These are phyloP conservation scores for Crucihimalaya himalaica DNA, from an alignment of 345 rosid species.

Conservation along the genomic window DNA sequence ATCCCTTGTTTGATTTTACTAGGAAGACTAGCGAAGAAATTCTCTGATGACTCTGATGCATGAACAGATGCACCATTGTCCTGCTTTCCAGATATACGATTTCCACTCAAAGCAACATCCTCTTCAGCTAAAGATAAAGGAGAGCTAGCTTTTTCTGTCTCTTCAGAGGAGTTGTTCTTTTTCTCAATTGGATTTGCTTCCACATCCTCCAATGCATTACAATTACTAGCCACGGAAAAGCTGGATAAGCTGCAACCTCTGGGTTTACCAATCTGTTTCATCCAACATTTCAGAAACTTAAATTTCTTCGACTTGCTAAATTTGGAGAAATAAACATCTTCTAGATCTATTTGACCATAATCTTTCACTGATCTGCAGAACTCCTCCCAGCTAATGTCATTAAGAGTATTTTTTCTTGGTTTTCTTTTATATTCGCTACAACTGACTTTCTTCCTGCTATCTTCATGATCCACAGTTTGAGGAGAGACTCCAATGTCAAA, in stretches of 20 bases:
- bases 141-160: constrained; percentile 52
- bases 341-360: constrained; percentile 55
- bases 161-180: constrained; percentile 45
- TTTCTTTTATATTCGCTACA: constrained; percentile 41
- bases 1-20: constrained; percentile 70
- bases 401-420: constrained; percentile 43
- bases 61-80: constrained; percentile 52
- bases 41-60: constrained; percentile 53
- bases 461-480: constrained; percentile 29
- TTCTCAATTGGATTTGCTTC: constrained; percentile 45
- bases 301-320: constrained; percentile 64
- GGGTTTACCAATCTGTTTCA: constrained; percentile 68
- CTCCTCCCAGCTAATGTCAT: constrained; percentile 57
- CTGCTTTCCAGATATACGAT: constrained; percentile 48
- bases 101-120: constrained; percentile 61
- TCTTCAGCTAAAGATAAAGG: constrained; percentile 59
- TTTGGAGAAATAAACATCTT: constrained; percentile 58
- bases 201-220: constrained; percentile 38
- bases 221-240: constrained; percentile 33
- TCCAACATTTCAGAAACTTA: constrained; percentile 92
- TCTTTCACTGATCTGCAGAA: constrained; percentile 59
- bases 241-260: constrained; percentile 41
- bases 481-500: constrained; percentile 38
- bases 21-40: constrained; percentile 60
- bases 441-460: constrained; percentile 17